These are phyloP conservation scores for Globisporangium sylvaticum DNA, from an alignment of 352 stramenopile species.

Conservation along the genomic window DNA sequence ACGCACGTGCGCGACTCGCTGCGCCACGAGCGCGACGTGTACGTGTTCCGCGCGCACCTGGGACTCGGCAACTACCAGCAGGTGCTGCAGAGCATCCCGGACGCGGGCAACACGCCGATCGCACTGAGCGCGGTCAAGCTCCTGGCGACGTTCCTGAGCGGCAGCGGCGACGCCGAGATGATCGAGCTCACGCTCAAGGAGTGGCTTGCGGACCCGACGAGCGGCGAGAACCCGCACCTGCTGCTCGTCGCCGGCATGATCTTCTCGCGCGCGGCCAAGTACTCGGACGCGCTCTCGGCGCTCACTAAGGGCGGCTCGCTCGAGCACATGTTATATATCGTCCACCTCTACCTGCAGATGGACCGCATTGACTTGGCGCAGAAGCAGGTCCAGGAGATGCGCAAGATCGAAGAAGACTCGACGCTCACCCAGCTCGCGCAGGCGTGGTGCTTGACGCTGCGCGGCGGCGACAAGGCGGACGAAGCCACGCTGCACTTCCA, in stretches of 20 bases:
- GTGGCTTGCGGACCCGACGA: slow-evolving; percentile 82
- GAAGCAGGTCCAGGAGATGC: slow-evolving; percentile 88
- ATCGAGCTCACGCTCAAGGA: slow-evolving; percentile 89
- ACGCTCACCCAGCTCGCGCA: slow-evolving; percentile 93
- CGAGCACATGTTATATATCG: slow-evolving; percentile 90
- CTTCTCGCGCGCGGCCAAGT: slow-evolving; percentile 89
- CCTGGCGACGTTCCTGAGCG: slow-evolving; percentile 79
- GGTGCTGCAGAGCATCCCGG: slow-evolving; percentile 86
- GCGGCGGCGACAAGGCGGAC: slow-evolving; percentile 77
- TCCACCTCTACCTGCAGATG: slow-evolving; percentile 90
- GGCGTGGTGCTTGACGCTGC: slow-evolving; percentile 85
- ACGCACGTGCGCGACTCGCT: slow-evolving; percentile 82
- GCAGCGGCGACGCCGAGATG: slow-evolving; percentile 79
- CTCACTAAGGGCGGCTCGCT: slow-evolving; percentile 89
- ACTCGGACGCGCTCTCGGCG: slow-evolving; percentile 92
- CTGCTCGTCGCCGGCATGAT: slow-evolving; percentile 93
- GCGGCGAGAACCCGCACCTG: slow-evolving; percentile 86
- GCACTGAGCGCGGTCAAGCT: slow-evolving; percentile 84
- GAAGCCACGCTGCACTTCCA: slow-evolving; percentile 93
- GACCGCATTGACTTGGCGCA: slow-evolving; percentile 92
- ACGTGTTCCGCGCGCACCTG: slow-evolving; percentile 90
- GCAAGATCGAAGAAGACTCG: slow-evolving; percentile 93
- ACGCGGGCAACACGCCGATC: slow-evolving; percentile 59
- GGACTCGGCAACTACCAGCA: slow-evolving; percentile 87
- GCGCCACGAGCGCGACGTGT: slow-evolving; percentile 92